Evolutionary conservation across 2,329 filamentous ascomycete genomes (phyloP).

Genomic region (Calonectria fujianensis): DNA sequence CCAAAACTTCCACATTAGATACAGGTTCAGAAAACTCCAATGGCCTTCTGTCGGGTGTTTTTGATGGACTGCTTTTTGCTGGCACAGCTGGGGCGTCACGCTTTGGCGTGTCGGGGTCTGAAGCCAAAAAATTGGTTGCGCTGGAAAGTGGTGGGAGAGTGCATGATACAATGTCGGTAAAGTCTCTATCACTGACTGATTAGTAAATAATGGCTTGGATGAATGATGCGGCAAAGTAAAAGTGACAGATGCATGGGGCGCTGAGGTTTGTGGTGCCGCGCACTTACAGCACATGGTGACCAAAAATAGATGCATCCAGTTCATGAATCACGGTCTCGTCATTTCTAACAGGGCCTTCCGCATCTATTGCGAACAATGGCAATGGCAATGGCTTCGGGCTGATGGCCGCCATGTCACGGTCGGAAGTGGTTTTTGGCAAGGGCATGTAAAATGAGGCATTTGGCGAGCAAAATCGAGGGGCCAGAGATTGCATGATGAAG

Average conservation of each 20-base stretch:
- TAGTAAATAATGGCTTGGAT: background rate
- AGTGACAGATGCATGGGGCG: background rate
- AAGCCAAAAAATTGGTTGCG: background rate
- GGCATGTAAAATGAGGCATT: background rate
- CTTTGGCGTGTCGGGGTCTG: background rate
- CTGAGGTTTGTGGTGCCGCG: background rate
- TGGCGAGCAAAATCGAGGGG: background rate
- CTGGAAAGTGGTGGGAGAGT: background rate
- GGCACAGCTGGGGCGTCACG: background rate
- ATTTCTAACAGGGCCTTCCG: background rate
- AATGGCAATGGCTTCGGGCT: background rate
- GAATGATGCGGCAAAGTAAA: background rate
- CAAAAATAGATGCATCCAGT: background rate
- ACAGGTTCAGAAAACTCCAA: conserved; percentile 82
- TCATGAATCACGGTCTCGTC: background rate
- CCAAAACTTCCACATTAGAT: conserved; percentile 76
- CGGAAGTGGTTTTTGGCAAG: background rate
- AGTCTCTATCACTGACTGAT: background rate
- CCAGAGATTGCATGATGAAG: background rate
- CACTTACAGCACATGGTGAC: background rate
- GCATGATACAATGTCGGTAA: background rate
- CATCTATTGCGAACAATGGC: background rate
- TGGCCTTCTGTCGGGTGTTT: conserved; percentile 72
- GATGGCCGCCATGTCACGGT: background rate
- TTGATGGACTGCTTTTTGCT: background rate